These are phyloP conservation scores for Globisporangium lucens DNA, from an alignment of 352 stramenopile genomes.

Conservation along the genomic window DNA sequence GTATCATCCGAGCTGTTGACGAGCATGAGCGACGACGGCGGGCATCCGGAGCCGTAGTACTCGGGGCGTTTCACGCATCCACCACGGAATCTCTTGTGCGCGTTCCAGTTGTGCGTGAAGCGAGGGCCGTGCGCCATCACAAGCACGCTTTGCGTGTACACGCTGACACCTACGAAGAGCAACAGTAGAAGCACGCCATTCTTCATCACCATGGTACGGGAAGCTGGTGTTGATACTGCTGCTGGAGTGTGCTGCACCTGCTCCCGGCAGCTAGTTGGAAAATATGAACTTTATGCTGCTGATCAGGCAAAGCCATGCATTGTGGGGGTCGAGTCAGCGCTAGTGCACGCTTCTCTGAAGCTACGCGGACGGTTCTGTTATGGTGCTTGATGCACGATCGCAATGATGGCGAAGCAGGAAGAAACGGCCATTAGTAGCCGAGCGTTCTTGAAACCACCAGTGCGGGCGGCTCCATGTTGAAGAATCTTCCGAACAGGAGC, in stretches of 20 bases:
- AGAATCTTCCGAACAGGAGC: background rate
- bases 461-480: too few species aligned
- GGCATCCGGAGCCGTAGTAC: conserved; percentile 28
- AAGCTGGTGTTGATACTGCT: background rate
- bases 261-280: background rate
- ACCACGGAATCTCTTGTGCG: conserved; percentile 23
- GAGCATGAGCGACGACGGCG: conserved; percentile 19
- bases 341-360: background rate
- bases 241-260: background rate
- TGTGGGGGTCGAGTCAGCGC: background rate
- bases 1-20: conserved; percentile 27
- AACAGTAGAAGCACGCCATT: background rate
- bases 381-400: background rate
- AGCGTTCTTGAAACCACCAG: conserved; percentile 5
- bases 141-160: background rate
- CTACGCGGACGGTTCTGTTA: background rate
- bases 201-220: background rate
- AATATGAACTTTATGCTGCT: background rate
- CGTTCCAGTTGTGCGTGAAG: background rate
- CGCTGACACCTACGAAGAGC: background rate
- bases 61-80: conserved; percentile 22
- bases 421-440: background rate
- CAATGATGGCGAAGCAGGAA: background rate
- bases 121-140: background rate
- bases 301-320: background rate